Evolutionary conservation across 2,329 filamentous ascomycete species (phyloP), one percentile per base, ranked within the genome.

Genomic region (Penicillium sp.): DNA sequence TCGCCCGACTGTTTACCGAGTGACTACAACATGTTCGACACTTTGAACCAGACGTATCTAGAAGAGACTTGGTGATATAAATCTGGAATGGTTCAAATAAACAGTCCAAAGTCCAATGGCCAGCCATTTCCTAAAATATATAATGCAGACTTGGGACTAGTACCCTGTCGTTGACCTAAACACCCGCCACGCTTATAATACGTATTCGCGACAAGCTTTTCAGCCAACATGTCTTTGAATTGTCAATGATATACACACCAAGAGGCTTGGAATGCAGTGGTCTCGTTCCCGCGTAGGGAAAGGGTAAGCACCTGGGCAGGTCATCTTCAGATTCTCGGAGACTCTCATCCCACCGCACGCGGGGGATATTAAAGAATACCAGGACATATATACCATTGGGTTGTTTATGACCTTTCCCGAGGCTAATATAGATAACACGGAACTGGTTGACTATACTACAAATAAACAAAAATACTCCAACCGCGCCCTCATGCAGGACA

Each of bases 121-220:
- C 2, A 4, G 22, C 5, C 16, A 38, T 20, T 9, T 11, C 9
- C 35, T 18, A 20, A 11, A 11, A 20, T 20, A 4, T 13, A 30
- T 14, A 13, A 14, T 14, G 0, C 10, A 11, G 11, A 20, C 16
- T 20, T 38, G 16, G n/a, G 11, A 20, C 11, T 10, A n/a, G 9
- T 0, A 11, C 6, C 10, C 27, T 8, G 16, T 36, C 33, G 18
- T 18, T 36, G 33, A 18, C 16, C 4, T 18, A 24, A 24, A 6
- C 11, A 6, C 24, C 13, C 31, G 38, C 46, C 3, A 42, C 31
- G 11, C 33, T 27, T 20, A 59, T 50, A 24, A 69, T 67, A 44
- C n/a, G n/a, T n/a, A n/a, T 67, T 62, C 20, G 63, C 65, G 1
- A 71, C 70, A 45, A 76, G 72, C 61, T 76, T 77, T 56, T 77